Conservation (phyloP, 1,284 basidiomycete genomes). For the Microbotryum intermedium region DNA sequence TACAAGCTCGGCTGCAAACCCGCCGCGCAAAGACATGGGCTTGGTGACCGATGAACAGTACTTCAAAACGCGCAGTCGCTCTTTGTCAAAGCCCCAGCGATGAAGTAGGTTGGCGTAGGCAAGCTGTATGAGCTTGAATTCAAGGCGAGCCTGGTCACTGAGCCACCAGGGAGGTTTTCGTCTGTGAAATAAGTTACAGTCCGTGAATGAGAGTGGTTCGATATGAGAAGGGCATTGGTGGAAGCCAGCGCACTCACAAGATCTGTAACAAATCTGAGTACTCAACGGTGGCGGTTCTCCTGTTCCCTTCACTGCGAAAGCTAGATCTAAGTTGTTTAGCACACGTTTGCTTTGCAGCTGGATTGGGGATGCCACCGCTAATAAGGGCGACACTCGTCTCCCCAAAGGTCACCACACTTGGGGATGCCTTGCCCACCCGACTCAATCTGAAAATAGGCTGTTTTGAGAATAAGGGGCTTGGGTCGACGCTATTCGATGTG, state of each 20-base stretch:
- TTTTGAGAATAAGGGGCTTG: too few species aligned
- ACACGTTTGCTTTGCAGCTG: too few species aligned
- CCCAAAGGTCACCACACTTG: constrained; percentile 18
- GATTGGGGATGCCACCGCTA: not conserved
- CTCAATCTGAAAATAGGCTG: too few species aligned
- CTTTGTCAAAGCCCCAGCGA: constrained; percentile 18
- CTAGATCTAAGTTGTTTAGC: not conserved
- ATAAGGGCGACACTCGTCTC: constrained; percentile 21
- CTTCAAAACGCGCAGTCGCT: constrained; percentile 24
- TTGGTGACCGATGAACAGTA: constrained; percentile 10
- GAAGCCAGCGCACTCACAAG: too few species aligned
- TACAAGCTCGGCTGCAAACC: not conserved
- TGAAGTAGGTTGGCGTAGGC: constrained; percentile 28
- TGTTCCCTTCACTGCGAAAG: not conserved
- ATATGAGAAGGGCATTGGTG: too few species aligned
- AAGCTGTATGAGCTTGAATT: constrained; percentile 24
- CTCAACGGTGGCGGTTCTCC: not conserved
- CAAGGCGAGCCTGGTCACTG: constrained; percentile 15
- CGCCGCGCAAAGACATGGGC: not conserved
- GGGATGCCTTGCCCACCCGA: too few species aligned
- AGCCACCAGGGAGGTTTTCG: constrained; percentile 18
- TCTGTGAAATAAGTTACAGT: too few species aligned
- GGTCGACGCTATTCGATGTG: too few species aligned
- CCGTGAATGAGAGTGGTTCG: too few species aligned
- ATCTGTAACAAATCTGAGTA: too few species aligned